Base-by-base conservation (phyloP, 23 red algal genomes). In the Gracilaria gracilis region DNA sequence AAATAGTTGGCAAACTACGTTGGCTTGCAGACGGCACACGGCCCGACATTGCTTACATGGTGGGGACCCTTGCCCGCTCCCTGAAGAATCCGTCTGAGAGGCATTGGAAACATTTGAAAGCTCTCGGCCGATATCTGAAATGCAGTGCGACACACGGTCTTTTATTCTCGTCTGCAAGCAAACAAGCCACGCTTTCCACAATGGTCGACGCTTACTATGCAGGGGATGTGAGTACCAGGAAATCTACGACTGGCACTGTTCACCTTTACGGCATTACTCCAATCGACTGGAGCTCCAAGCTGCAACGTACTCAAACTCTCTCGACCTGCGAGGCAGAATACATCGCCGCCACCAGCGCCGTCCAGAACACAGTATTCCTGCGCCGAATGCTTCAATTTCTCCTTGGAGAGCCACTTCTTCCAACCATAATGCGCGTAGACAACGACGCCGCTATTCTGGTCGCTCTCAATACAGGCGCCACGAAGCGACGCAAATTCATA, bases 281-380 rank as follows among this genome's bases (percentile, higher is more conserved):
- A 4, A 31, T 75, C 5, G 35, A 75, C 35, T 75, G 69, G 69
- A n/a, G 36, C 7, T 40, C 37, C 1, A 47, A 40, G 21, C 25
- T 69, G 42, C 89, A 93, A 17, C 23, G 16, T 1, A 50, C 89
- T 23, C 48, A 84, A 59, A 59, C 89, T 4, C 72, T 93, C 15
- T 84, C 58, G 1, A 93, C 58, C 17, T 83, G 67, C 36, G 89
- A 93, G 46, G 77, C 89, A 19, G 89, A 93, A 27, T 83, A 84
- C 27, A 32, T 84, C 29, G 78, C 77, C 0, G 33, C 79, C 48
- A 57, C 62, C 4, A 62, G 15, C 50, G 89, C 89, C 1, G 33
- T 19, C 8, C 47, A 93, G 50, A 77, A 84, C 31, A 76, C 24
- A 9, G 12, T 84, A 23, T 93, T 50, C 51, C 25, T 84, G 7